Conservation (phyloP, 495 filamentous ascomycete species). For the Neurospora pannonica region DNA sequence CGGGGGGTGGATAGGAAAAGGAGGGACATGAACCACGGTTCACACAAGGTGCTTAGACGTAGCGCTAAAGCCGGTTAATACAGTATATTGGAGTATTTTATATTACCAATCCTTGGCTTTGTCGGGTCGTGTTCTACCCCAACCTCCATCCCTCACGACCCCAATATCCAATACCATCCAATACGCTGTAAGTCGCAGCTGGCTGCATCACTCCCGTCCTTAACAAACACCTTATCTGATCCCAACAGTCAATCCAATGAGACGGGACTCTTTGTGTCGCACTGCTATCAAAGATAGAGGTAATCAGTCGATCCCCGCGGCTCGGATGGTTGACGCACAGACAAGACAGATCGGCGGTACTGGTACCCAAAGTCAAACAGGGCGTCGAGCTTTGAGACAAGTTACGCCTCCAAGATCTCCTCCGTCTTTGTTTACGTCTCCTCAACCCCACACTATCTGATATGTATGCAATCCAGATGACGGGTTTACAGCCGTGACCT, state of each 20-base stretch:
- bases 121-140: not conserved
- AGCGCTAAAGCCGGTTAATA: not conserved
- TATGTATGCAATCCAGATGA: not conserved
- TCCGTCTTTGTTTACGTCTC: not conserved
- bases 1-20: not conserved
- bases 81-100: not conserved
- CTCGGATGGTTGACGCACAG: not conserved
- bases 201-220: not conserved
- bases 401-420: not conserved
- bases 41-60: not conserved
- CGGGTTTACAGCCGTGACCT: not conserved
- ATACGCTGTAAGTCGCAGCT: not conserved
- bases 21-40: not conserved
- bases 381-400: not conserved
- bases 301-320: not conserved
- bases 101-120: not conserved
- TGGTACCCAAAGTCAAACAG: not conserved
- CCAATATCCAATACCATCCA: not conserved
- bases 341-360: not conserved
- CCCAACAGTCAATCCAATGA: not conserved
- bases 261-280: not conserved
- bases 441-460: not conserved
- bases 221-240: not conserved
- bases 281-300: not conserved
- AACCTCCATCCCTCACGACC: not conserved